phyloP scores from a whole-genome alignment of 2,329 filamentous ascomycete species.

The Pezicula radicicola region DNA sequence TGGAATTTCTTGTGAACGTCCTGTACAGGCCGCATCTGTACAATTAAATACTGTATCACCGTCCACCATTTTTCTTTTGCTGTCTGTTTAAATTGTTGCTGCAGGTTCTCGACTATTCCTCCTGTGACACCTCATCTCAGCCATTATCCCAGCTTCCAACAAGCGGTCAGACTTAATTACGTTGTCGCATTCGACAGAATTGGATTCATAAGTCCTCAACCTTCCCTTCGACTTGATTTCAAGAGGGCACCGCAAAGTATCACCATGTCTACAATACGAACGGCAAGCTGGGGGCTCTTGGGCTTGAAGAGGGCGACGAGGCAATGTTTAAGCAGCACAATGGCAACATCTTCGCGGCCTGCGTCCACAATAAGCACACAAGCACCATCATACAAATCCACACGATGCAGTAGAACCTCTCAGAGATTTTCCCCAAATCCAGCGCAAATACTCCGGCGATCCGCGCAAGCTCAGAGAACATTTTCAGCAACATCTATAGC shows the following conservation, averaged over 20 bases:
- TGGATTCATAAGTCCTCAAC: background rate
- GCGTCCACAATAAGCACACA: slow-evolving; percentile 1
- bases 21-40: background rate
- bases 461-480: slow-evolving; percentile 18
- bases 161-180: background rate
- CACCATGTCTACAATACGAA: slow-evolving; percentile 12
- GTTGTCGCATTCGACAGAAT: background rate
- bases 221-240: background rate
- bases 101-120: background rate
- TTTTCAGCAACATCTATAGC: slow-evolving; percentile 64
- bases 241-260: background rate
- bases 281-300: slow-evolving; percentile 3
- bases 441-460: background rate
- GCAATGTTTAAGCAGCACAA: slow-evolving; percentile 10
- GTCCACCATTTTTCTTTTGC: background rate
- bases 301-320: slow-evolving; percentile 6
- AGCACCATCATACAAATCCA: no score
- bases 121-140: background rate
- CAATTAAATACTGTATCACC: background rate
- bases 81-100: background rate
- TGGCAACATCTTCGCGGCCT: slow-evolving; percentile 6
- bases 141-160: background rate
- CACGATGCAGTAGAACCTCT: background rate
- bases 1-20: background rate
- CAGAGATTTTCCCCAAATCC: background rate